Evolutionary conservation across 176 grass and related monocot species (phyloP), one percentile per base, ranked within the genome.

Genomic region (Aegilops bicornis): DNA sequence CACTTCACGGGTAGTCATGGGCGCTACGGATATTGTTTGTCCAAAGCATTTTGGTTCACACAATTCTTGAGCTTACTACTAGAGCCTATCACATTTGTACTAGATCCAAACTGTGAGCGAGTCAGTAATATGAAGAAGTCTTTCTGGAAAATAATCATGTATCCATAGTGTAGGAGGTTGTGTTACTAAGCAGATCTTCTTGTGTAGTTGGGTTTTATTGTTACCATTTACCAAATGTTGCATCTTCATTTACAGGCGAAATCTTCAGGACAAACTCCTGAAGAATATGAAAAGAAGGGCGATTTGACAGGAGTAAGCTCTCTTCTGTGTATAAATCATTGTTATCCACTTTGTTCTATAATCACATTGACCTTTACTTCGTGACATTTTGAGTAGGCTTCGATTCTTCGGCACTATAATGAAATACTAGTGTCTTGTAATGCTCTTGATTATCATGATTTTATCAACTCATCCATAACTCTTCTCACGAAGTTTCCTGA

Each of bases 361-460:
- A 50, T 10, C n/a, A 82, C 83, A 58, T 45, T 82, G 40, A 88
- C 87, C 25, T 82, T 80, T 58, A 23, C 24, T 65, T 61, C 54
- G 14, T 81, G 23, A 78, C 83, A 45, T 90, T 62, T 78, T 80
- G 76, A 67, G 25, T 86, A 98, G 96, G 96, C 89, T 82, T 89
- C 83, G 73, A 80, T 98, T 89, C 91, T 98, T 87, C 83, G 83
- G 54, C 73, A 91, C 83, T 98, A 98, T 52, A 93, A 89, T 87
- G 91, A 92, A 83, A 94, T 94, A 92, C 87, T 98, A 77, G 89
- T 69, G 81, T 95, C 93, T 23, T 98, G 96, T 79, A 91, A 98
- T 84, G 96, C 96, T 33, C 88, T 98, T 73, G 96, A 98, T 87
- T 98, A 98, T 82, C 88, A 98, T 86, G 96, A 98, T 89, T 94